Conservation (phyloP, 441 rosid genomes). For the Erysimum pusillum region DNA sequence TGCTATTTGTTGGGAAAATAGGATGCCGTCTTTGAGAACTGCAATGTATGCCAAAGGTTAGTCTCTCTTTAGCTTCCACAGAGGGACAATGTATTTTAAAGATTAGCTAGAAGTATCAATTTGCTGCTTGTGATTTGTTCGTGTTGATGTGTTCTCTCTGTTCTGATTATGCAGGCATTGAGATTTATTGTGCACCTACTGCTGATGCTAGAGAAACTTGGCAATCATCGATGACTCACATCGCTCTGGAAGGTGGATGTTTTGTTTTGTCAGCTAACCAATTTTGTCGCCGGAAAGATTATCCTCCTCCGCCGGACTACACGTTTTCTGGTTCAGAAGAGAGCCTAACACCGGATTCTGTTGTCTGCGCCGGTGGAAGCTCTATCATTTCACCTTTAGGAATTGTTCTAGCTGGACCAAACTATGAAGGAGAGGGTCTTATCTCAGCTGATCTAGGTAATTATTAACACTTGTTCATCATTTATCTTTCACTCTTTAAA, state of each 20-base stretch:
- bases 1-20: slow-evolving; percentile 94
- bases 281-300: slow-evolving; percentile 85
- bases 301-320: slow-evolving; percentile 92
- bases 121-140: slow-evolving; percentile 9
- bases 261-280: slow-evolving; percentile 90
- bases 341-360: slow-evolving; percentile 71
- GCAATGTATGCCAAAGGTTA: slow-evolving; percentile 96
- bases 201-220: slow-evolving; percentile 87
- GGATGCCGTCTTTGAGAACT: slow-evolving; percentile 92
- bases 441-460: slow-evolving; percentile 88
- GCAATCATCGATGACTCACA: slow-evolving; percentile 91
- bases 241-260: slow-evolving; percentile 96
- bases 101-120: background rate
- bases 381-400: slow-evolving; percentile 91
- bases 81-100: background rate
- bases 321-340: slow-evolving; percentile 70
- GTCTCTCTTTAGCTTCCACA: slow-evolving; percentile 23
- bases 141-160: background rate
- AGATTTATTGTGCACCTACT: slow-evolving; percentile 97
- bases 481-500: background rate
- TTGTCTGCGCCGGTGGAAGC: slow-evolving; percentile 93
- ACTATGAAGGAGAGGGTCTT: slow-evolving; percentile 82
- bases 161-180: slow-evolving; percentile 62
- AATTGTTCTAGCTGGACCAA: slow-evolving; percentile 85
- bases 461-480: slow-evolving; percentile 16